phyloP scores from a whole-genome alignment of 2,329 filamentous ascomycete genomes.

The Sclerotinia glacialis region DNA sequence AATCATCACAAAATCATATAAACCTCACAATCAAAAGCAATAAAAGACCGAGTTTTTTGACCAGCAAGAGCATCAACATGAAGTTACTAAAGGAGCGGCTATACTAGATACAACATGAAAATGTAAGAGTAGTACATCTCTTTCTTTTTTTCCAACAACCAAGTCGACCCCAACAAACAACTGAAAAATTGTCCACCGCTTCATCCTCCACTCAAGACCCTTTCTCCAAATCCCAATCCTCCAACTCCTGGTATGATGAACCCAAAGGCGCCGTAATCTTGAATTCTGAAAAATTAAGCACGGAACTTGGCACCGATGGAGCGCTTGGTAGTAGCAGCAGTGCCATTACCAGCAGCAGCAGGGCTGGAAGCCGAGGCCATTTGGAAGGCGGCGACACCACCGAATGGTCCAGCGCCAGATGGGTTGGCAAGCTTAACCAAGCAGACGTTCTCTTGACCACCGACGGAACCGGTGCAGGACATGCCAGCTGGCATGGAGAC shows the following conservation, averaged over 20 bases:
- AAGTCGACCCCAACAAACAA: slow-evolving; percentile 4
- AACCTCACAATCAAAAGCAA: neutral
- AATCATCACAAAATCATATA: neutral
- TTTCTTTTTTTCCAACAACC: slow-evolving; percentile 18
- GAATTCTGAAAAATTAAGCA: slow-evolving; percentile 10
- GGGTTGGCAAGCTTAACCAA: slow-evolving; percentile 62
- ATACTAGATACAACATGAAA: slow-evolving; percentile 9
- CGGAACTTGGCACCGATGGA: slow-evolving; percentile 24
- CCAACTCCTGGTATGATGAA: slow-evolving; percentile 5
- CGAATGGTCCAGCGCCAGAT: slow-evolving; percentile 60
- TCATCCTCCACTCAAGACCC: neutral
- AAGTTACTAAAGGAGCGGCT: slow-evolving; percentile 9
- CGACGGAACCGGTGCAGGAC: slow-evolving; percentile 58
- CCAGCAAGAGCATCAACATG: slow-evolving; percentile 18
- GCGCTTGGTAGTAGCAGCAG: slow-evolving; percentile 11
- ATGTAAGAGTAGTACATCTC: slow-evolving; percentile 18
- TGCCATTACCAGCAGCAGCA: slow-evolving; percentile 13
- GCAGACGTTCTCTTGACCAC: slow-evolving; percentile 58
- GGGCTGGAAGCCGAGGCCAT: slow-evolving; percentile 36
- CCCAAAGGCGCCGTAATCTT: neutral
- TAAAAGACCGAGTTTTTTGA: slow-evolving; percentile 4
- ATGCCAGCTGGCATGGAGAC: slow-evolving; percentile 47
- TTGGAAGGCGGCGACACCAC: slow-evolving; percentile 57
- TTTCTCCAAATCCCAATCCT: neutral
- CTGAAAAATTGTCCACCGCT: slow-evolving; percentile 6